Base-by-base conservation (phyloP, 1,284 basidiomycete species). In the Pseudozyma hubeiensis region DNA sequence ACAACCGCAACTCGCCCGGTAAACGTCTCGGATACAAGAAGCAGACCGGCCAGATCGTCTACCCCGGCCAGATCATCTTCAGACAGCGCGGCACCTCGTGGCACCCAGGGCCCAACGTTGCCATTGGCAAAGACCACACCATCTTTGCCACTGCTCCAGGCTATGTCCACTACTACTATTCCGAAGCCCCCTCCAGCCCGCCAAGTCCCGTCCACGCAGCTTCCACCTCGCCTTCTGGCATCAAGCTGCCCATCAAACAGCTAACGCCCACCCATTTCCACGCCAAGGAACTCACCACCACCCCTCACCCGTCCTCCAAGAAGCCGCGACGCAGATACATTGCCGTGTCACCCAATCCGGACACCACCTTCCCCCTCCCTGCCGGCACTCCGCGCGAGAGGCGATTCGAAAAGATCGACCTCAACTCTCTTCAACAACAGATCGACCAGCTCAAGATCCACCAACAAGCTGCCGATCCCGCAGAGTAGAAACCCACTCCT, bases 1-100 rank as follows among this genome's bases (percentile, higher is more conserved):
- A 84, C 74, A 81, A 81, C 64, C 67, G 82, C 40, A 84, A 83
- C 64, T 81, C 79, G 52, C 70, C 79, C 30, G 82, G 83, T 70
- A 81, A 80, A 64, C 74, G 83, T 33, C 64, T 84, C 16, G 83
- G 83, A 59, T 78, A 82, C 55, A 84, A 84, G 74, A 66, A 77
- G 50, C 75, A 77, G 53, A 79, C 80, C 11, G 77, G 78, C 13
- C 79, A 79, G 56, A 67, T 66, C 56, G 81, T 82, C 10, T 52
- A 73, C 4, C 69, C 81, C 11, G 82, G 82, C 16, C 73, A 83
- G 48, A 84, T 84, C 64, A 74, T 84, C 68, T 64, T 74, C 52
- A 72, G 83, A 30, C 83, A 84, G 49, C 75, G 83, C 48, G 83
- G 83, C 31, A 83, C 83, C 10, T 68, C 72, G 24, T 84, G 81